phyloP scores from a whole-genome alignment of 2,329 filamentous ascomycete genomes.

The Trichophyton simii region DNA sequence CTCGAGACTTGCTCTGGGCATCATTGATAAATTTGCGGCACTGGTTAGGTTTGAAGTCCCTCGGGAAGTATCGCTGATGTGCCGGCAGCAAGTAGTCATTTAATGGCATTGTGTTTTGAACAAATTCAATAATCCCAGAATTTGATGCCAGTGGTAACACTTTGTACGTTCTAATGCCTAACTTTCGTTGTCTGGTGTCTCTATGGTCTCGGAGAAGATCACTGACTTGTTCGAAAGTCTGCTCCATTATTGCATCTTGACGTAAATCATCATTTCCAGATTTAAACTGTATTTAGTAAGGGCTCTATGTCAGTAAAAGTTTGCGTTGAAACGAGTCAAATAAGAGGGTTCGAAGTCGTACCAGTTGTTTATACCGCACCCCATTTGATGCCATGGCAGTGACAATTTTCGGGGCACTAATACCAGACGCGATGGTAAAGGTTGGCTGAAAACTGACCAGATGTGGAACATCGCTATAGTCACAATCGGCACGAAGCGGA shows the following conservation, averaged over 20 bases:
- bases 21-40: conserved; percentile 70
- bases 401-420: conserved; percentile 89
- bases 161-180: conserved; percentile 93
- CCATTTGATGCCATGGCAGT: conserved; percentile 71
- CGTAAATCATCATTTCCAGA: conserved; percentile 90
- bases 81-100: conserved; percentile 87
- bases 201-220: conserved; percentile 76
- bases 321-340: conserved; percentile 6
- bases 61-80: conserved; percentile 74
- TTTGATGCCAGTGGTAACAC: conserved; percentile 76
- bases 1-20: conserved; percentile 56
- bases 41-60: conserved; percentile 60
- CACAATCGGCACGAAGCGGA: conserved; percentile 54
- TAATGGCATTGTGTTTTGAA: conserved; percentile 80
- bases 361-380: conserved; percentile 69
- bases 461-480: conserved; percentile 67
- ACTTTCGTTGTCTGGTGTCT: conserved; percentile 70
- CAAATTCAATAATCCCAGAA: conserved; percentile 93
- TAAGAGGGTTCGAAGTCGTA: conserved; percentile 25
- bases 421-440: conserved; percentile 76
- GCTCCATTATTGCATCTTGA: conserved; percentile 98
- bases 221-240: conserved; percentile 94
- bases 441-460: conserved; percentile 58
- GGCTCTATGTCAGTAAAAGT: background rate
- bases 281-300: conserved; percentile 50